Evolutionary conservation across 108 stramenopile genomes (phyloP).

Genomic region (Nitzschia sp.): DNA sequence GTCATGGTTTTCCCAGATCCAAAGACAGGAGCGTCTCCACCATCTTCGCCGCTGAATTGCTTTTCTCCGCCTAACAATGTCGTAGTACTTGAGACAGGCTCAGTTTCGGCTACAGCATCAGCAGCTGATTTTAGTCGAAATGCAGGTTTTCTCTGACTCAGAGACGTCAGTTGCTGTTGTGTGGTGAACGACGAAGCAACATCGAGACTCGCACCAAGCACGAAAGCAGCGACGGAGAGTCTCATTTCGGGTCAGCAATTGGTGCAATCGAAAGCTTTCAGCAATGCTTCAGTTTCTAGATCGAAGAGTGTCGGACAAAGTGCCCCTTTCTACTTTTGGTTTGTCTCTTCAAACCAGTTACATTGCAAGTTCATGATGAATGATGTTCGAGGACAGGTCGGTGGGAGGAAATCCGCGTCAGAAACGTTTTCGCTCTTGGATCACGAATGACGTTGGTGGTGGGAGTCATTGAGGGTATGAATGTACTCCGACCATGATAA

Average conservation of each 20-base stretch:
- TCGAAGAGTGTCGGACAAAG: no score
- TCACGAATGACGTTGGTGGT: no score
- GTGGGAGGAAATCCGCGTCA: no score
- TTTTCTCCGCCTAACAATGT: neutral
- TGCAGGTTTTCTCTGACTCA: neutral
- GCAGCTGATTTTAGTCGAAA: neutral
- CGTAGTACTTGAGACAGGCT: neutral
- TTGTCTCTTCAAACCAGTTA: no score
- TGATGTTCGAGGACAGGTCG: no score
- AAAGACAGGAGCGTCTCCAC: neutral
- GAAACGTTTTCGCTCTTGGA: no score
- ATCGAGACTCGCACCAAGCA: slow-evolving; percentile 7
- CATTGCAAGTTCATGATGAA: no score
- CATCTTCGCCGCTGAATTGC: neutral
- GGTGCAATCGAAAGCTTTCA: no score
- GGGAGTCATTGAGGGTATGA: no score
- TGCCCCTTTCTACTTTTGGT: no score
- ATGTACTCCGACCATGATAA: no score
- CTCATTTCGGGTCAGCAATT: slow-evolving; percentile 4
- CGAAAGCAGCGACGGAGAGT: slow-evolving; percentile 11
- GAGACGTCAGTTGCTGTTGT: neutral
- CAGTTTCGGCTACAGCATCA: neutral
- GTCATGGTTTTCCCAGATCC: slow-evolving; percentile 29
- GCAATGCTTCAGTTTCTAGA: neutral
- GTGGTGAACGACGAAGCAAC: neutral